Evolutionary conservation across 148 eudicot species (phyloP).

Genomic region (Heliosperma pusillum): DNA sequence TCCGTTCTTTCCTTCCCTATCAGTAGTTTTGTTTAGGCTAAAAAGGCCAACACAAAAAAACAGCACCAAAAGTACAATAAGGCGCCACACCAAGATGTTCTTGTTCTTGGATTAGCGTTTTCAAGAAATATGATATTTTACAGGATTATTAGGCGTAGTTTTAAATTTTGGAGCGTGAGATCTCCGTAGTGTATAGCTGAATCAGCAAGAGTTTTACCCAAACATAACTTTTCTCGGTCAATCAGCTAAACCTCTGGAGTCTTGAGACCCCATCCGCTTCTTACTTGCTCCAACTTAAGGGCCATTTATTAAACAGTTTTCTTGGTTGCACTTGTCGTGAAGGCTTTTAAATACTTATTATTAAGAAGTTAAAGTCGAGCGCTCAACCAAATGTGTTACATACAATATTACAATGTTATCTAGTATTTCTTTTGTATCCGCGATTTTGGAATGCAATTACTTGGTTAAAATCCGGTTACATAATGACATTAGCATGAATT

Average conservation of each 20-base stretch:
- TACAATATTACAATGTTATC: conserved; percentile 8
- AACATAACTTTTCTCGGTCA: background rate
- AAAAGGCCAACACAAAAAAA: background rate
- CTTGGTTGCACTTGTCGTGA: conserved; percentile 19
- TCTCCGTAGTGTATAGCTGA: background rate
- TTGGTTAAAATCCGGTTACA: background rate
- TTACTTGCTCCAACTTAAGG: background rate
- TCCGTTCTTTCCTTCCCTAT: background rate
- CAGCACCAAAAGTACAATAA: background rate
- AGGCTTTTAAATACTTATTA: conserved; percentile 20
- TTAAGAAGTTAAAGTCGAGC: conserved; percentile 10
- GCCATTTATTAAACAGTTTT: conserved; percentile 13
- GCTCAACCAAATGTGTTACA: conserved; percentile 5
- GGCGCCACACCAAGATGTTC: background rate
- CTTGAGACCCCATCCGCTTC: background rate
- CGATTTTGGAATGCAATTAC: conserved; percentile 15
- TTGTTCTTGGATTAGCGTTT: conserved; percentile 3
- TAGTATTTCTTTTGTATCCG: conserved; percentile 16
- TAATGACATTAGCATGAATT: background rate
- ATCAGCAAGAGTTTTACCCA: background rate
- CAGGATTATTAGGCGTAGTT: background rate
- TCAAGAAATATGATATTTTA: background rate
- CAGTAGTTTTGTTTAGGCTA: background rate
- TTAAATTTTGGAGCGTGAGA: background rate
- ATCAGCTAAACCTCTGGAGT: background rate